phyloP scores from a whole-genome alignment of 352 stramenopile species.

The Phytophthora meadii region DNA sequence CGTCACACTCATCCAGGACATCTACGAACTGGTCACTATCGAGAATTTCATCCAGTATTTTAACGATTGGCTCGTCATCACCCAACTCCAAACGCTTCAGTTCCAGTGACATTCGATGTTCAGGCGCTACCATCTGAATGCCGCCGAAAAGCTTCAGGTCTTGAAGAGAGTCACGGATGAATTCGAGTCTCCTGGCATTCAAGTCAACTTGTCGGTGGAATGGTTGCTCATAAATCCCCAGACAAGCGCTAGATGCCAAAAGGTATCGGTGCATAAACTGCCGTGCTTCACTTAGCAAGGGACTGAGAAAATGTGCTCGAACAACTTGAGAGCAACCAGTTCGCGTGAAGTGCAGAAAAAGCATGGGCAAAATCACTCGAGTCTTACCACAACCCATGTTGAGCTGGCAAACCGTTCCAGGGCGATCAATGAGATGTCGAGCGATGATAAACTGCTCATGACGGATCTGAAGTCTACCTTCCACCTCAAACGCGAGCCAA shows the following conservation, averaged over 20 bases:
- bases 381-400: constrained; percentile 92
- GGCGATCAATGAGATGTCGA: constrained; percentile 72
- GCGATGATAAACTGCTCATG: constrained; percentile 83
- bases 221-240: constrained; percentile 69
- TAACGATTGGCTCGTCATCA: background rate
- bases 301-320: constrained; percentile 66
- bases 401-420: constrained; percentile 78
- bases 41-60: constrained; percentile 52
- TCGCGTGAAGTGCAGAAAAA: constrained; percentile 74
- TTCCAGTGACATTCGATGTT: constrained; percentile 90
- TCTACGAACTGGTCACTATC: constrained; percentile 66
- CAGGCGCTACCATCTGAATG: constrained; percentile 80
- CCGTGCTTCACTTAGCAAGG: constrained; percentile 67
- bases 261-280: constrained; percentile 73
- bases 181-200: constrained; percentile 17
- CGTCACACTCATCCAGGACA: constrained; percentile 90
- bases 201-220: constrained; percentile 72
- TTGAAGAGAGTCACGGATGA: constrained; percentile 46
- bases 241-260: constrained; percentile 44
- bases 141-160: constrained; percentile 49
- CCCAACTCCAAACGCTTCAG: constrained; percentile 65
- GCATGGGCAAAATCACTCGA: constrained; percentile 89
- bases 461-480: constrained; percentile 81
- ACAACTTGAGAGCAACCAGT: constrained; percentile 35
- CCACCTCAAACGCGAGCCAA: constrained; percentile 91